A percentile compares a stretch with the other conserved stretches of the same genome.
phyloP scores from a whole-genome alignment of 495 filamentous ascomycete species.

The Aspergillus incahuasiensis region DNA sequence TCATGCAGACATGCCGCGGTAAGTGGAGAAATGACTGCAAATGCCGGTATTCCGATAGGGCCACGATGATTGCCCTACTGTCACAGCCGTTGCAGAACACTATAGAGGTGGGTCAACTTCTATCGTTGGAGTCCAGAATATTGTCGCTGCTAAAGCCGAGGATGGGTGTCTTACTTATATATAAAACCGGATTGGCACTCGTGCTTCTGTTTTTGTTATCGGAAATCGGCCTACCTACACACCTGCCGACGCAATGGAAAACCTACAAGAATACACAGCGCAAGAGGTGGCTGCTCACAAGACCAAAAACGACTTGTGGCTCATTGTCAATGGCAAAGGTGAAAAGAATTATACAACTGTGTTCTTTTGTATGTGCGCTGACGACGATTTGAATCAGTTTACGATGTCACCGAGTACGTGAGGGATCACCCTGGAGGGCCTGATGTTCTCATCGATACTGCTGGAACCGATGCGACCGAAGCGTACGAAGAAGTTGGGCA shows the following conservation, averaged over 20 bases:
- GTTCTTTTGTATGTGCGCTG: neutral
- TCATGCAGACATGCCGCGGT: conserved; percentile 1
- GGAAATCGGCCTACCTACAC: neutral
- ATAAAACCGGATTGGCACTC: neutral
- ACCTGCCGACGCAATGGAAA: conserved; percentile 1
- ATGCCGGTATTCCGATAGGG: conserved; percentile 1
- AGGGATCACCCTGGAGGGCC: conserved; percentile 52
- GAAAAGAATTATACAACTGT: too few relatives aligned
- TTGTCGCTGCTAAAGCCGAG: neutral
- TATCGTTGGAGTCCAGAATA: neutral
- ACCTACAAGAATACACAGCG: conserved; percentile 28
- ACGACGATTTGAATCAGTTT: conserved; percentile 27
- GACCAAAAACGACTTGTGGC: conserved; percentile 43
- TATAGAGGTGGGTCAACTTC: neutral
- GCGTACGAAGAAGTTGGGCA: conserved; percentile 52
- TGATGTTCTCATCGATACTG: conserved; percentile 43
- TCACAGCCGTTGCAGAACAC: neutral
- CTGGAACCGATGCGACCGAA: conserved; percentile 49
- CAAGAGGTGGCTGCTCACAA: conserved; percentile 46
- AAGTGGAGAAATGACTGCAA: neutral
- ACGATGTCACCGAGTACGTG: conserved; percentile 47
- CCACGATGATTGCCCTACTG: neutral
- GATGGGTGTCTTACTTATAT: neutral
- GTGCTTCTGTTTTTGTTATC: neutral
- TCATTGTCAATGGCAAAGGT: neutral